Percentiles rank a stretch among this genome's conserved stretches.
phyloP scores from a whole-genome alignment of 352 stramenopile genomes.

The Elongisporangium undulatum region DNA sequence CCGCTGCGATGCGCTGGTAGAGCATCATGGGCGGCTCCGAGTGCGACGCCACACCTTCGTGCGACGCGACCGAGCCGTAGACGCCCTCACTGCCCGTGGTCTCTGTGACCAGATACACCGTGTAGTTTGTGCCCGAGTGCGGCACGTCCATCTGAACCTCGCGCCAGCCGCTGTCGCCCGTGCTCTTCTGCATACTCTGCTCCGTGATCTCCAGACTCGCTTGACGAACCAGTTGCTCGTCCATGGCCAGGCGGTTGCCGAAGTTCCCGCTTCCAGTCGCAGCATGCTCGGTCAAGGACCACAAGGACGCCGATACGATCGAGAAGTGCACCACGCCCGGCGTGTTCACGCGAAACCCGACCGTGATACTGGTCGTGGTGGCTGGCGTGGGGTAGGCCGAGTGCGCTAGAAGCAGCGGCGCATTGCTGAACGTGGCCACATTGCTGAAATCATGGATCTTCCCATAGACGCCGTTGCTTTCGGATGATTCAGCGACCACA shows the following conservation, averaged over 20 bases:
- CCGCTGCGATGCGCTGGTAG: constrained; percentile 33
- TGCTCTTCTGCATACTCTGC: constrained; percentile 12
- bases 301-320: constrained; percentile 35
- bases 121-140: constrained; percentile 51
- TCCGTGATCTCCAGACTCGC: constrained; percentile 29
- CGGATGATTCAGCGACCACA: constrained; percentile 44
- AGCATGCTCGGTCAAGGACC: constrained; percentile 26
- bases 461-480: constrained; percentile 60
- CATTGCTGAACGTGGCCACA: constrained; percentile 57
- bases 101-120: constrained; percentile 69
- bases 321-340: constrained; percentile 57
- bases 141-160: constrained; percentile 58
- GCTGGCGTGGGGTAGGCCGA: constrained; percentile 54
- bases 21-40: constrained; percentile 27
- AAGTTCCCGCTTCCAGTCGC: constrained; percentile 41
- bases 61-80: constrained; percentile 62
- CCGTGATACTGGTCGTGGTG: constrained; percentile 34
- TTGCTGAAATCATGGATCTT: constrained; percentile 30
- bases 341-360: constrained; percentile 62
- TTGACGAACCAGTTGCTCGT: constrained; percentile 46
- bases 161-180: constrained; percentile 37
- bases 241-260: constrained; percentile 59
- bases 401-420: constrained; percentile 63
- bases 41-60: constrained; percentile 52
- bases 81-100: constrained; percentile 62